Evolutionary conservation across 2,329 filamentous ascomycete genomes (phyloP).

Genomic region (Hypocrella siamensis): DNA sequence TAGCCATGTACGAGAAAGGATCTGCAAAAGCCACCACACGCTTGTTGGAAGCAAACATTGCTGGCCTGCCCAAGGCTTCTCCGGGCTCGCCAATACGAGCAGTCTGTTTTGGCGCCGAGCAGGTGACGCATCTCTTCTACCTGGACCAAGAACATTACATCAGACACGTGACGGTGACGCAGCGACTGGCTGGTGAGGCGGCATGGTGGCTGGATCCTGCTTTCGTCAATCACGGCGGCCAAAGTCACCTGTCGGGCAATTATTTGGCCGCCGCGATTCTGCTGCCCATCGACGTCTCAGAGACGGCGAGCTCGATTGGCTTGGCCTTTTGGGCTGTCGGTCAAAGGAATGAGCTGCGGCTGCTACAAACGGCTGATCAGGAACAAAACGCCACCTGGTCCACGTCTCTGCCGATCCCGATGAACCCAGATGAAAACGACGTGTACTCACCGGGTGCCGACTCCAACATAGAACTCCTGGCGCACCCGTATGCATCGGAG

Average conservation of each 20-base stretch:
- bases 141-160: background rate
- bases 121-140: background rate
- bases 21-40: background rate
- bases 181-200: background rate
- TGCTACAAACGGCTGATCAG: background rate
- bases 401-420: no score
- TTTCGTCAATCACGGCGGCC: background rate
- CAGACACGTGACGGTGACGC: background rate
- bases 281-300: background rate
- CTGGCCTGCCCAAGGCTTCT: background rate
- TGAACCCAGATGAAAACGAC: no score
- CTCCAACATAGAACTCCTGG: background rate
- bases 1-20: background rate
- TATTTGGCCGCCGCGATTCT: background rate
- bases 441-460: background rate
- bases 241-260: background rate
- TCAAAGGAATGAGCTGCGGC: background rate
- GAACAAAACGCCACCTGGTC: no score
- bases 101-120: background rate
- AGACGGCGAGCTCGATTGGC: background rate
- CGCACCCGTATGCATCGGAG: background rate
- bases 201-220: background rate
- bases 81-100: background rate
- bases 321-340: background rate
- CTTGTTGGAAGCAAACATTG: background rate